phyloP scores from a whole-genome alignment of 495 filamentous ascomycete genomes.

The Penicillium waksmanii region DNA sequence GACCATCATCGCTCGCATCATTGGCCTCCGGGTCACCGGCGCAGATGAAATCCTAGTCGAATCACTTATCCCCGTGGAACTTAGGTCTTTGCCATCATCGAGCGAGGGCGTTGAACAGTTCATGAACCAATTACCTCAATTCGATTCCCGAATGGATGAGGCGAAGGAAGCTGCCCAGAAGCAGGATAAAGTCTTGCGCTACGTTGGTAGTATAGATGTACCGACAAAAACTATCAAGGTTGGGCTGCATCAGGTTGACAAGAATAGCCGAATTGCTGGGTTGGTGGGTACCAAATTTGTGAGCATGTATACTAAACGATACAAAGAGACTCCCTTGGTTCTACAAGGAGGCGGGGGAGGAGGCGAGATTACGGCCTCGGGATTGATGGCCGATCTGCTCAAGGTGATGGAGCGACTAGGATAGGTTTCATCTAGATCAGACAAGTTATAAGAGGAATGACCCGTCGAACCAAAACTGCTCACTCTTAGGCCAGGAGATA shows the following conservation, averaged over 20 bases:
- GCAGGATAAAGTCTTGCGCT: conserved; percentile 83
- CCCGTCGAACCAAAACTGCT: too few relatives aligned
- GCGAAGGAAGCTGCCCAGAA: conserved; percentile 71
- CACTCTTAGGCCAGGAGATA: too few relatives aligned
- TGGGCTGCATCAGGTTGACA: conserved; percentile 80
- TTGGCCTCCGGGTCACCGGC: conserved; percentile 72
- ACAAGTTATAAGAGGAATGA: background rate
- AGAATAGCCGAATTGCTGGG: conserved; percentile 80
- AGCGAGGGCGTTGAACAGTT: conserved; percentile 64
- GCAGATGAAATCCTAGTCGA: conserved; percentile 85
- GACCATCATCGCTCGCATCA: conserved; percentile 85
- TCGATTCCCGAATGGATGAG: conserved; percentile 79
- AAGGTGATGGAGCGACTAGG: conserved; percentile 16
- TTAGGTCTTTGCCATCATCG: conserved; percentile 69
- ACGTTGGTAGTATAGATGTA: conserved; percentile 85
- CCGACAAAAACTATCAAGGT: conserved; percentile 73
- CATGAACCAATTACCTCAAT: conserved; percentile 68
- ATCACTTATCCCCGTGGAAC: conserved; percentile 78
- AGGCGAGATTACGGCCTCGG: conserved; percentile 92
- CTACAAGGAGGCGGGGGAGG: conserved; percentile 92
- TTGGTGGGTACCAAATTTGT: conserved; percentile 95
- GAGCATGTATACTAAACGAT: conserved; percentile 91
- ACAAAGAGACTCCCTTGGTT: conserved; percentile 81
- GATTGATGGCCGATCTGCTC: conserved; percentile 82
- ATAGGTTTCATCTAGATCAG: background rate